phyloP scores from a whole-genome alignment of 768 basidiomycete genomes.

The Pleurotus sapidus region DNA sequence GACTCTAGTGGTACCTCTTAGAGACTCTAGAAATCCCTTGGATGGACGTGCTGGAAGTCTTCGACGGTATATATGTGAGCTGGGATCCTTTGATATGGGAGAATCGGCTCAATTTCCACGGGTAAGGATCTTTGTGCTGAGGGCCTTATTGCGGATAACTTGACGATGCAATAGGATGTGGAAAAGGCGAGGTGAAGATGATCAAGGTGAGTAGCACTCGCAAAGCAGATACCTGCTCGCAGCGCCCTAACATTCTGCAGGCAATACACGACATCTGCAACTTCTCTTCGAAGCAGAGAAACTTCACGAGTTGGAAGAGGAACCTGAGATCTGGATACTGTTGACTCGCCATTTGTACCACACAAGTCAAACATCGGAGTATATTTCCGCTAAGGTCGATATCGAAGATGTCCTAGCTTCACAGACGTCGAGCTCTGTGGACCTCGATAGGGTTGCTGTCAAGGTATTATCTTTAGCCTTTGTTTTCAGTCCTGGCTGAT shows the following conservation, averaged over 20 bases:
- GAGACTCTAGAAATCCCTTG: conserved; percentile 64
- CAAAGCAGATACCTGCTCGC: background rate
- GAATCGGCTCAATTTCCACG: conserved; percentile 54
- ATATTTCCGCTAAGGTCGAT: conserved; percentile 59
- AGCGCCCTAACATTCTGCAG: conserved; percentile 17
- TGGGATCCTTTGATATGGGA: conserved; percentile 77
- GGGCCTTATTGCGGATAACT: background rate
- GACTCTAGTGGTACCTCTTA: conserved; percentile 16
- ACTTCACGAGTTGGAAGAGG: conserved; percentile 14
- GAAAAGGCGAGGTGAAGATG: conserved; percentile 28
- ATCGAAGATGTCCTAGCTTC: conserved; percentile 8
- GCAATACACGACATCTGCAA: conserved; percentile 35
- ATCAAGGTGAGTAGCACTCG: conserved; percentile 20
- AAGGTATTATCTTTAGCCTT: conserved; percentile 6
- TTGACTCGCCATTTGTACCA: conserved; percentile 72
- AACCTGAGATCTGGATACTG: conserved; percentile 70
- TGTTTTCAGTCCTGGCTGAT: background rate
- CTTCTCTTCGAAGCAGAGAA: conserved; percentile 33
- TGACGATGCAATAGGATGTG: conserved; percentile 36
- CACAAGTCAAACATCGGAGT: conserved; percentile 60
- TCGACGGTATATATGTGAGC: conserved; percentile 81
- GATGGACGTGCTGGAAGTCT: conserved; percentile 70
- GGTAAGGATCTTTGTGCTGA: conserved; percentile 38
- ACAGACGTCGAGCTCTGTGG: background rate
- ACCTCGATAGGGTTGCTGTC: conserved; percentile 2